These are phyloP conservation scores for Daldinia sp. DNA, from an alignment of 2,329 filamentous ascomycete genomes.

Conservation along the genomic window DNA sequence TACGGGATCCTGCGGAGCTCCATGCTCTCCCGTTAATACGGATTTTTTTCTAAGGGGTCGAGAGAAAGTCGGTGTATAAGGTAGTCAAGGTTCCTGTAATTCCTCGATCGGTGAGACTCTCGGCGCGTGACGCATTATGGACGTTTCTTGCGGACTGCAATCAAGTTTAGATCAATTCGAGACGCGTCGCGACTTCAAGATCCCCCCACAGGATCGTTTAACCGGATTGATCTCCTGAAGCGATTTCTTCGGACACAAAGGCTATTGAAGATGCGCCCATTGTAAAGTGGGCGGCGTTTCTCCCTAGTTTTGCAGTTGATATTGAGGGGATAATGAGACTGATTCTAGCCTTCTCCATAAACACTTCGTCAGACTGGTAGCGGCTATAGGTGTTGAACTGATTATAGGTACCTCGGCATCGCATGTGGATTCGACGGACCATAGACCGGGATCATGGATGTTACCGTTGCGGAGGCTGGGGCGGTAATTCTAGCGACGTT, in stretches of 20 bases:
- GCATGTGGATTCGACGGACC: neutral
- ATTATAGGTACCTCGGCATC: neutral
- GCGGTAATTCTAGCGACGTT: slow-evolving; percentile 55
- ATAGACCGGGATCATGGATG: slow-evolving; percentile 3
- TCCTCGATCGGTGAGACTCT: slow-evolving; percentile 7
- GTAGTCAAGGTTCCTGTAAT: slow-evolving; percentile 2
- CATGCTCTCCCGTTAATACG: slow-evolving; percentile 4
- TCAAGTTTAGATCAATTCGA: slow-evolving; percentile 1
- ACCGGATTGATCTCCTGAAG: neutral
- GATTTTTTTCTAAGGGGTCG: neutral
- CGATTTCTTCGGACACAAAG: neutral
- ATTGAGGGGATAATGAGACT: neutral
- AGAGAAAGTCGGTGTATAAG: slow-evolving; percentile 10
- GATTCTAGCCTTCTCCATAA: neutral
- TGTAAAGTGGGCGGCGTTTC: neutral
- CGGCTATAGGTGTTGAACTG: neutral
- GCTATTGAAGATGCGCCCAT: neutral
- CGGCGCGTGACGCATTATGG: slow-evolving; percentile 3
- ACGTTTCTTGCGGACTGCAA: slow-evolving; percentile 2
- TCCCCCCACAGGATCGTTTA: neutral
- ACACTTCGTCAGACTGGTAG: neutral
- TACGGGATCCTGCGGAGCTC: slow-evolving; percentile 4
- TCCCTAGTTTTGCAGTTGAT: neutral
- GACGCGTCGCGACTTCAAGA: neutral
- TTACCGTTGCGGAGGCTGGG: slow-evolving; percentile 8